Evolutionary conservation across 371 early-diverging fungal genomes (phyloP).

Genomic region (Saksenaea vasiformis): DNA sequence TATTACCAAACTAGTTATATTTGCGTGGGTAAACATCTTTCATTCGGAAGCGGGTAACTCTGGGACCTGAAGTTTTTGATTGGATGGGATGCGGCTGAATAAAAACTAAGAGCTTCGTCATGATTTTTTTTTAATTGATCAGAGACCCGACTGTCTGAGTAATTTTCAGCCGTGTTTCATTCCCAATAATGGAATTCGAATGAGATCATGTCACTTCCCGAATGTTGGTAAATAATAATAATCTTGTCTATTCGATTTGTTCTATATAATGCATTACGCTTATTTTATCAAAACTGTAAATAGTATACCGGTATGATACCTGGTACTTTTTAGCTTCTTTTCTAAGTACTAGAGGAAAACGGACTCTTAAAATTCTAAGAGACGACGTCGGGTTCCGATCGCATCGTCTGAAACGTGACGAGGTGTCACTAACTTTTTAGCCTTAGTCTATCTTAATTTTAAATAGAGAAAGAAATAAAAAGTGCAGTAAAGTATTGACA

Average conservation of each 20-base stretch:
- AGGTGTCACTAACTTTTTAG: constrained; percentile 1
- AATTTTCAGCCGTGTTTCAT: background rate
- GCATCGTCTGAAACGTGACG: constrained; percentile 1
- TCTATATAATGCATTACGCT: too few relatives aligned
- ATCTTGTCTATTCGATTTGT: too few relatives aligned
- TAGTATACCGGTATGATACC: background rate
- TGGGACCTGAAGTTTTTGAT: constrained; percentile 1
- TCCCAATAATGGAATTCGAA: background rate
- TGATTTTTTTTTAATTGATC: background rate
- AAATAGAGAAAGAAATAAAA: constrained; percentile 2
- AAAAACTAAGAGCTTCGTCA: background rate
- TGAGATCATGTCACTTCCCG: background rate
- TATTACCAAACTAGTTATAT: too few relatives aligned
- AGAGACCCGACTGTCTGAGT: background rate
- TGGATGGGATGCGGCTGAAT: constrained; percentile 11
- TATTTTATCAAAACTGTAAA: too few relatives aligned
- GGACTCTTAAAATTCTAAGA: background rate
- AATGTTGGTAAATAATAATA: background rate
- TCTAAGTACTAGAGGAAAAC: background rate
- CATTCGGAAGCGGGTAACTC: constrained; percentile 6
- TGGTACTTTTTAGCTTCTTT: background rate
- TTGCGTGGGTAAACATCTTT: background rate
- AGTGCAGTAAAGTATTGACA: background rate
- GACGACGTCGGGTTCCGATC: background rate
- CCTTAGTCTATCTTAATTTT: constrained; percentile 8